phyloP scores from a whole-genome alignment of 176 grass and related monocot species.

The Chloris gayana region DNA sequence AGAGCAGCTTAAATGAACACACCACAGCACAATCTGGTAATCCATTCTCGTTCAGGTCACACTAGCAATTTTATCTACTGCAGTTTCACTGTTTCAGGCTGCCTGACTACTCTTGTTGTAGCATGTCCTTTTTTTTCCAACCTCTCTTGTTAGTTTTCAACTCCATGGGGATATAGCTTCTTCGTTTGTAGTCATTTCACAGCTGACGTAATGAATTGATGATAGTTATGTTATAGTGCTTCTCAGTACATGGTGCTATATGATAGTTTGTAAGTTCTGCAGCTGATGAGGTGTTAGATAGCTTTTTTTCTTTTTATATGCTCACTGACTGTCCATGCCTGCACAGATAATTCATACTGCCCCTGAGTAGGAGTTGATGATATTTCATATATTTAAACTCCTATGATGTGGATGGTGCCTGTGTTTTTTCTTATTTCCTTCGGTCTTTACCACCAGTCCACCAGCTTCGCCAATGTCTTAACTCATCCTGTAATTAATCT shows the following conservation, averaged over 20 bases:
- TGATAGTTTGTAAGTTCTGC: constrained; percentile 15
- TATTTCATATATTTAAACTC: neutral
- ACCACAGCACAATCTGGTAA: constrained; percentile 71
- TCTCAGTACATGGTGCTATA: neutral
- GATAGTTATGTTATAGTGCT: neutral
- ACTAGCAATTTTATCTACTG: neutral
- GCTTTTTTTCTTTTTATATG: neutral
- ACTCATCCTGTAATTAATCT: constrained; percentile 15
- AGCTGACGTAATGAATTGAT: constrained; percentile 2
- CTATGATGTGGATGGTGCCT: neutral
- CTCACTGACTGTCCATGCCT: neutral
- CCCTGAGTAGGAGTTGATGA: neutral
- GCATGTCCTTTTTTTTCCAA: neutral
- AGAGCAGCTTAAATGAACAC: constrained; percentile 60
- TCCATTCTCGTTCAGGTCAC: constrained; percentile 4
- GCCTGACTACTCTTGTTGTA: neutral
- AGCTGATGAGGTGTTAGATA: neutral
- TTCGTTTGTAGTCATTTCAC: constrained; percentile 9
- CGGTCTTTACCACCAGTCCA: constrained; percentile 7
- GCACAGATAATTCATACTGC: neutral
- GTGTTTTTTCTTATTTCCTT: neutral
- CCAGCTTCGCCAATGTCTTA: neutral
- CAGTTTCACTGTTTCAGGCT: neutral
- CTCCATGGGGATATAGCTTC: constrained; percentile 6
- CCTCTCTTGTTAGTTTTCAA: neutral